These are phyloP conservation scores for Dactylellina leptospora DNA, from an alignment of 2,329 filamentous ascomycete genomes.

Conservation along the genomic window DNA sequence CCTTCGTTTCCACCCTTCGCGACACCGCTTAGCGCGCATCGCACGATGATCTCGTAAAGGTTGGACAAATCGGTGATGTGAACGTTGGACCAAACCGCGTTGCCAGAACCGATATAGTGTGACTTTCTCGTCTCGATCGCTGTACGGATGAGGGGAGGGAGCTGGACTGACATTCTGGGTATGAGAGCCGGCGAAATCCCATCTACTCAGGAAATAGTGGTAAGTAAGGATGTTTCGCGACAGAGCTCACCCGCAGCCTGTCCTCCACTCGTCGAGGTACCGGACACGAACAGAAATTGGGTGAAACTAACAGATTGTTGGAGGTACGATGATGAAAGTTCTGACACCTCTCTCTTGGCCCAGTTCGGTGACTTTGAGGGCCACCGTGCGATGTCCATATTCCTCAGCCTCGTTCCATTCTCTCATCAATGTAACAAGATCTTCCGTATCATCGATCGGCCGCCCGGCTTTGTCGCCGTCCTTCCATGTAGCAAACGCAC, in stretches of 20 bases:
- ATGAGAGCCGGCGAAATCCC: conserved; percentile 24
- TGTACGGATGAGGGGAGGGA: conserved; percentile 26
- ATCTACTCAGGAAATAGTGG: conserved; percentile 8
- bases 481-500: conserved; percentile 26
- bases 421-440: conserved; percentile 27
- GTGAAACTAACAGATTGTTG: conserved; percentile 32
- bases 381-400: conserved; percentile 38
- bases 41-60: conserved; percentile 33
- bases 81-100: conserved; percentile 37
- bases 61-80: conserved; percentile 35
- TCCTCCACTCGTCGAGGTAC: neutral
- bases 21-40: conserved; percentile 29
- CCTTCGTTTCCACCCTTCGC: conserved; percentile 26
- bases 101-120: conserved; percentile 24
- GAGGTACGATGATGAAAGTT: conserved; percentile 31
- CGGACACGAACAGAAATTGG: neutral
- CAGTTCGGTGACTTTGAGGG: conserved; percentile 16
- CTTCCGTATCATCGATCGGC: conserved; percentile 19
- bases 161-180: conserved; percentile 38
- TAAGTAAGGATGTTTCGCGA: neutral
- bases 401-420: conserved; percentile 26
- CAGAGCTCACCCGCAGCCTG: neutral
- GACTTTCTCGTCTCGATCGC: conserved; percentile 36
- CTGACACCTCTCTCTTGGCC: conserved; percentile 20
- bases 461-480: conserved; percentile 26